Conservation (phyloP, 192 early-diverging fungal genomes). For the Dissophora ornata region DNA sequence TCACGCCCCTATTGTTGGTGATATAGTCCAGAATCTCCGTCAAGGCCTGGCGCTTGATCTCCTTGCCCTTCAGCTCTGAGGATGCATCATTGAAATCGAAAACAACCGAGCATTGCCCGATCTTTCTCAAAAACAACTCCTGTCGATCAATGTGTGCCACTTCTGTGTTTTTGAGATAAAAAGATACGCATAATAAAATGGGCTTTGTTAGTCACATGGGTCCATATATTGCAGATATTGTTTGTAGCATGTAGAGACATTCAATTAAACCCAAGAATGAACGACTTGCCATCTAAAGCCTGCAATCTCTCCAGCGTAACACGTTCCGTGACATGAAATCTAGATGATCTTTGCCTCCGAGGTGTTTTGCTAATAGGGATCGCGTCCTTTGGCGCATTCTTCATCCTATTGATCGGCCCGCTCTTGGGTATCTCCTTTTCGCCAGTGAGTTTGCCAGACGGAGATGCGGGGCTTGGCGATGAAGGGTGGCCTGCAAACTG, state of each 20-base stretch:
- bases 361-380: slow-evolving; percentile 85
- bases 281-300: slow-evolving; percentile 75
- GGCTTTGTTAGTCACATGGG: too few relatives aligned
- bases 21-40: slow-evolving; percentile 96
- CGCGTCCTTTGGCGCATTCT: slow-evolving; percentile 70
- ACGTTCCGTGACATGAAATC: slow-evolving; percentile 85
- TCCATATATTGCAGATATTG: too few relatives aligned
- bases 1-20: slow-evolving; percentile 85
- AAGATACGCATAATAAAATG: neutral
- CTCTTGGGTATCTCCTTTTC: slow-evolving; percentile 59
- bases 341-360: slow-evolving; percentile 84
- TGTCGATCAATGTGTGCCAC: slow-evolving; percentile 84
- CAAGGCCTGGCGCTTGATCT: slow-evolving; percentile 93
- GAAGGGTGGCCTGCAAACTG: slow-evolving; percentile 22
- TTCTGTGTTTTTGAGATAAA: slow-evolving; percentile 60
- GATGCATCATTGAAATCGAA: slow-evolving; percentile 97
- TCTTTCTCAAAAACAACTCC: slow-evolving; percentile 90
- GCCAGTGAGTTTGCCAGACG: slow-evolving; percentile 31
- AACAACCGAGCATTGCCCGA: slow-evolving; percentile 90
- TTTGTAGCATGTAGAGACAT: neutral
- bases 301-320: slow-evolving; percentile 84
- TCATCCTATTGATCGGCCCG: slow-evolving; percentile 61
- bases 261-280: neutral
- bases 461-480: slow-evolving; percentile 26
- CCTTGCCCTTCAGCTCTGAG: slow-evolving; percentile 92